phyloP scores from a whole-genome alignment of 768 basidiomycete species.

The Termitomyces sp. region DNA sequence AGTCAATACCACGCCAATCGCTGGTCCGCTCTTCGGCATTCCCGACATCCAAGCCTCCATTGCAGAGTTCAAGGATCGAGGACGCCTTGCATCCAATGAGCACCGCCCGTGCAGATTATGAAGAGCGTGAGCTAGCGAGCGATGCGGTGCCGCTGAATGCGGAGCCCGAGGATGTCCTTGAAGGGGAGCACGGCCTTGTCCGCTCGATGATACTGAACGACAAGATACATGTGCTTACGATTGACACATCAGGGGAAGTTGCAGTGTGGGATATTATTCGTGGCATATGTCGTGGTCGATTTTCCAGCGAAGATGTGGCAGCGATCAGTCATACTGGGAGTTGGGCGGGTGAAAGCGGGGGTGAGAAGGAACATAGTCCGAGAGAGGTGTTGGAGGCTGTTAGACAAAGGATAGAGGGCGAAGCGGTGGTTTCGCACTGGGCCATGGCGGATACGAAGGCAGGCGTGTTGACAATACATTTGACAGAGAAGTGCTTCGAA shows the following conservation, averaged over 20 bases:
- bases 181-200: constrained; percentile 78
- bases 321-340: constrained; percentile 48
- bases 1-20: constrained; percentile 51
- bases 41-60: constrained; percentile 25
- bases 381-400: constrained; percentile 85
- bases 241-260: constrained; percentile 84
- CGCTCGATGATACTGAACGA: constrained; percentile 82
- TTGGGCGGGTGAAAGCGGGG: constrained; percentile 28
- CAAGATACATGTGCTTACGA: constrained; percentile 82
- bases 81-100: constrained; percentile 30
- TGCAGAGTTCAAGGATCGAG: constrained; percentile 29
- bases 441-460: constrained; percentile 85
- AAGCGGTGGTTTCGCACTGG: constrained; percentile 83
- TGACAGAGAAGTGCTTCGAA: constrained; percentile 88
- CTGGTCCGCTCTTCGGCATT: constrained; percentile 27
- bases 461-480: constrained; percentile 81
- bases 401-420: constrained; percentile 89
- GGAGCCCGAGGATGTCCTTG: constrained; percentile 64
- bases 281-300: constrained; percentile 70
- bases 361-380: constrained; percentile 55
- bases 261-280: constrained; percentile 91
- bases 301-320: constrained; percentile 59
- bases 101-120: constrained; percentile 46
- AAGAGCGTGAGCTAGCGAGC: constrained; percentile 73
- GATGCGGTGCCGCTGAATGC: constrained; percentile 59